Evolutionary conservation across 176 grass and related monocot species (phyloP), one percentile per base, ranked within the genome.

Genomic region (Cenchrus americanus): DNA sequence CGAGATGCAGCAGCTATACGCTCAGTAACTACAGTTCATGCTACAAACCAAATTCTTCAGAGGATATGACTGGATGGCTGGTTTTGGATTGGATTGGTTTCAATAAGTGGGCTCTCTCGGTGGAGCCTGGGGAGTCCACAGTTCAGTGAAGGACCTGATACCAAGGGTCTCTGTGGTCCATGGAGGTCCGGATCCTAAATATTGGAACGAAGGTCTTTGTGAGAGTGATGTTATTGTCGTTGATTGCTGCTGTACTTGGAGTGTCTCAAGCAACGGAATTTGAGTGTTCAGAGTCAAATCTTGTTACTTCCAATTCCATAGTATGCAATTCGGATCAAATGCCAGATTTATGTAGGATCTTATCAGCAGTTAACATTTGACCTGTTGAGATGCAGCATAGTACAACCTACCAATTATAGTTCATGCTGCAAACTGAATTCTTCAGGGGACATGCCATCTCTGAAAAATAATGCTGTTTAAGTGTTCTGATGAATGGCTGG

Each of bases 131-230:
- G 68, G 4, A 37, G 34, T 37, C 4, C 34, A 37, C 34, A 81
- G 68, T 1, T 81, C 90, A 58, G 79, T 94, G 81, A 41, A 86
- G 83, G 21, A 86, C 41, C 94, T 90, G 66, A 5, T 92, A 94
- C 86, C 95, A 94, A 37, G 73, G 47, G 32, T 76, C 83, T 78
- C 22, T 84, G 82, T 17, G 11, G 53, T 21, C 49, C 14, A 87
- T 76, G 23, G 60, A 80, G 86, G 92, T 92, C 62, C 86, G 77
- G 49, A 79, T 75, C 32, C 19, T 37, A 37, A 4, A 47, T 46
- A 79, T 72, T 43, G 15, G 15, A 23, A 14, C 8, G 24, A 85
- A 18, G 26, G 1, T 62, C 4, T 58, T 80, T 34, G 26, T 13
- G 12, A 62, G 19, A 58, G 15, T 1, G 48, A 2, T 21, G 43